These are phyloP conservation scores for Cordyceps javanica DNA, from an alignment of 2,329 filamentous ascomycete genomes.

Conservation along the genomic window DNA sequence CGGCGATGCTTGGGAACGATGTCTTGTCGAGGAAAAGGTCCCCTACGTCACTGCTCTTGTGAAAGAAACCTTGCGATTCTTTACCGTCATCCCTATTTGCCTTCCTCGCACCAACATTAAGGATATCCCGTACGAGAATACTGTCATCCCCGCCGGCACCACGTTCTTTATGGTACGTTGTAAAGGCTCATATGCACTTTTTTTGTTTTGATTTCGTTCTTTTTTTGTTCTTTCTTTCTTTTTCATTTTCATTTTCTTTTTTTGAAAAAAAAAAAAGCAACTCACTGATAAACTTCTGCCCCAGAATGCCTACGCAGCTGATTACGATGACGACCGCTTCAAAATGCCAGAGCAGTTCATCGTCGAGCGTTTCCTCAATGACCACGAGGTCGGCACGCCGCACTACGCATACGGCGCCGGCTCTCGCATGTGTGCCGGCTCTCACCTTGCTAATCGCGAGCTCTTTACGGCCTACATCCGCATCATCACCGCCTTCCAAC, in stretches of 20 bases:
- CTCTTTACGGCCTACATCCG: conserved; percentile 55
- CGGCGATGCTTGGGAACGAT: conserved; percentile 70
- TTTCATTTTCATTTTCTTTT: too few species aligned
- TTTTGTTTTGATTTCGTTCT: too few species aligned
- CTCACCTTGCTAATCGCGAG: conserved; percentile 57
- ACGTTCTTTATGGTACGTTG: conserved; percentile 66
- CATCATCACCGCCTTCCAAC: conserved; percentile 52
- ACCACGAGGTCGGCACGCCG: conserved; percentile 48
- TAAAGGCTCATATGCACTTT: too few species aligned
- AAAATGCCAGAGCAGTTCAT: conserved; percentile 55
- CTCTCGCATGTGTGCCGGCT: conserved; percentile 57
- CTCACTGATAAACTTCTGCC: background rate
- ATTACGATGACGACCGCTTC: conserved; percentile 67
- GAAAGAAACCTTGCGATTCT: conserved; percentile 73
- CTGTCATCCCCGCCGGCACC: conserved; percentile 65
- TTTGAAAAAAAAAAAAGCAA: too few species aligned
- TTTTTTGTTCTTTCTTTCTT: too few species aligned
- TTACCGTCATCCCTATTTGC: conserved; percentile 73
- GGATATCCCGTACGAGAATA: conserved; percentile 62
- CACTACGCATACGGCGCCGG: conserved; percentile 60
- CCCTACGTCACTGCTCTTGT: conserved; percentile 72
- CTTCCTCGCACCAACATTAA: conserved; percentile 67
- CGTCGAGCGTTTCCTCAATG: conserved; percentile 63
- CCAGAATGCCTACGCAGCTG: conserved; percentile 65
- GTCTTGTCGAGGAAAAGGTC: conserved; percentile 66